Base-by-base conservation (phyloP, 1,284 basidiomycete species). In the Cryptococcus floricola region DNA sequence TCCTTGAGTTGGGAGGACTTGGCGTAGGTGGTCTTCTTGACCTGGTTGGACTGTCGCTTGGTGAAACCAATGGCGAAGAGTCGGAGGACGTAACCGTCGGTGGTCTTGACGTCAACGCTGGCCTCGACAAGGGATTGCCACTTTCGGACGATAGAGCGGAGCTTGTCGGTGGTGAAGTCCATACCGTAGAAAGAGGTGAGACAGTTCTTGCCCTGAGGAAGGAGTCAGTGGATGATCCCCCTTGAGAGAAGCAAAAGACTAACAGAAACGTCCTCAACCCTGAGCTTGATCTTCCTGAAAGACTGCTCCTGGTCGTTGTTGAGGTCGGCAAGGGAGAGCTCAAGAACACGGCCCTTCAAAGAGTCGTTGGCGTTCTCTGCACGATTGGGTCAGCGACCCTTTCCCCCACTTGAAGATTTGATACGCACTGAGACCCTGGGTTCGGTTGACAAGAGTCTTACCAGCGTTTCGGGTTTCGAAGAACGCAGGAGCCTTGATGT, bases 161-260 rank as follows among this genome's bases (percentile, higher is more conserved):
- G 87, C 83, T 98, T 98, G 87, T 99, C 96, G 64, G 93, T 96
- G 64, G 96, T 98, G 83, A 99, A 98, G 83, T 96, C 91, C 96
- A 99, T 98, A 78, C 95, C 96, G 82, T 95, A 89, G 89, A 99
- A 99, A 82, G 95, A 97, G 79, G 96, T 98, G 57, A 98, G 85
- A 84, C 94, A 98, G 85, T 91, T 95, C 84, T 94, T 96, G 82
- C 95, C 96, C 82, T 97, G 88, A 50, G 42, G 49, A 3, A 9
- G n/a, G 39, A 34, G 31, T 58, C 18, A 48, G 37, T 23, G 14
- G 25, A 23, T 14, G 27, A 13, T 34, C 9, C 27, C 10, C 31
- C 39, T 18, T 8, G 50, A 38, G 31, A 12, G 45, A 51, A 5
- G 28, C 13, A 14, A n/a, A 37, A 44, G 6, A 70, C 73, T 31